Conservation (phyloP, 2,329 filamentous ascomycete species). For the Penicillium sp. region DNA sequence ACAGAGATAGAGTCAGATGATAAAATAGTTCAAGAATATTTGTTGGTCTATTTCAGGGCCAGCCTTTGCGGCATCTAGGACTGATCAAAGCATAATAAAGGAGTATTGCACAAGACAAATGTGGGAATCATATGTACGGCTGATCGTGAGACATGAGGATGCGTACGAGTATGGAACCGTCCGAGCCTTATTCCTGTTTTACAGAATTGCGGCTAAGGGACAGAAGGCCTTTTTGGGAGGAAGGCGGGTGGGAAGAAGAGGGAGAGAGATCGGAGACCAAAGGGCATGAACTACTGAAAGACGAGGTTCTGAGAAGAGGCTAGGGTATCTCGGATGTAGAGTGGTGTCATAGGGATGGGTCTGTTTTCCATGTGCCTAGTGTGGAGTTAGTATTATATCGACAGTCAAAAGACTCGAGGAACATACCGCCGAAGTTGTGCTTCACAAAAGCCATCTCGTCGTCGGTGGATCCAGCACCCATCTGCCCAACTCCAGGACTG, state of each 20-base stretch:
- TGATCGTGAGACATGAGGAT: conserved; percentile 12
- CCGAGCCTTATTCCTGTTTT: background rate
- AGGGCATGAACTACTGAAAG: background rate
- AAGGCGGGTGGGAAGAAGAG: background rate
- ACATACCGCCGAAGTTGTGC: conserved; percentile 86
- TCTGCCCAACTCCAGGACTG: conserved; percentile 89
- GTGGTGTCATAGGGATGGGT: conserved; percentile 29
- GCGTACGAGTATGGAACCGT: background rate
- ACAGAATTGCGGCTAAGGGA: background rate
- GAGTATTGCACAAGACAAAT: conserved; percentile 11
- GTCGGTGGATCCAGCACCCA: conserved; percentile 83
- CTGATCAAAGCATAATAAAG: background rate
- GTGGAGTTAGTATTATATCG: conserved; percentile 6
- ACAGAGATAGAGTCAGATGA: background rate
- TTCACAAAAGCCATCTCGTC: conserved; percentile 97
- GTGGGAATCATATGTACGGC: conserved; percentile 17
- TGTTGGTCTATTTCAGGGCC: background rate
- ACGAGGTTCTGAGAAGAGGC: background rate
- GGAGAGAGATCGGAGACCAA: background rate
- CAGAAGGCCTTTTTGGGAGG: background rate
- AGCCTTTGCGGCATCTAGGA: background rate
- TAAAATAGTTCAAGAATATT: background rate
- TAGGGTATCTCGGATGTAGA: background rate
- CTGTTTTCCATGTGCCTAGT: conserved; percentile 40
- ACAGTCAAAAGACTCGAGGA: background rate